Conservation (phyloP, 176 grass and related monocot species). For the Canna indica region DNA sequence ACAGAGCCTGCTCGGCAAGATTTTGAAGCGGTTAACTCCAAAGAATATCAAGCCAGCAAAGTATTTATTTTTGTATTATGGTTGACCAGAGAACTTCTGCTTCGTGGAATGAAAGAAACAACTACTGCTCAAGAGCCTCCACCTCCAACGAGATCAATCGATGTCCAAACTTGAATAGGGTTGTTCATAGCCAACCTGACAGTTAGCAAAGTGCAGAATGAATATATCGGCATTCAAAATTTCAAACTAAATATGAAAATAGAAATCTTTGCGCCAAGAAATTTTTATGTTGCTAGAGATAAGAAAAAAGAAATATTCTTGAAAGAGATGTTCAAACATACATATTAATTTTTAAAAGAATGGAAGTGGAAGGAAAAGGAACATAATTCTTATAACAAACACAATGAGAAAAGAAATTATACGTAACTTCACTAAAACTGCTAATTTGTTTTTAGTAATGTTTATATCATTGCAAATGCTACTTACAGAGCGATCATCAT, state of each 20-base stretch:
- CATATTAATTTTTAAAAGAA: too few species aligned
- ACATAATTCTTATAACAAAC: too few species aligned
- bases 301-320: too few species aligned
- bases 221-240: not conserved
- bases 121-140: not conserved
- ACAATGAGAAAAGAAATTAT: too few species aligned
- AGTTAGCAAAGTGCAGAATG: not conserved
- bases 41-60: not conserved
- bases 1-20: not conserved
- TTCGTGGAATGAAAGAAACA: not conserved
- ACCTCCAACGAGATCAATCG: not conserved
- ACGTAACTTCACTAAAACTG: too few species aligned
- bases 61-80: not conserved
- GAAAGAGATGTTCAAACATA: too few species aligned
- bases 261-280: too few species aligned
- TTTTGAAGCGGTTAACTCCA: not conserved
- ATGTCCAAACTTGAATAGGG: constrained; percentile 16
- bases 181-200: not conserved
- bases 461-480: not conserved
- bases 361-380: too few species aligned
- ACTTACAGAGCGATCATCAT: constrained; percentile 10
- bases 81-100: not conserved
- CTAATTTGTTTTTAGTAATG: not conserved
- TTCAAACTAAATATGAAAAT: not conserved
- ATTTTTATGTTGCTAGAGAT: too few species aligned